Percentiles rank a stretch among this genome's conserved stretches.
Conservation (phyloP, 2,329 filamentous ascomycete genomes). For the Chaetomiaceae sp. region DNA sequence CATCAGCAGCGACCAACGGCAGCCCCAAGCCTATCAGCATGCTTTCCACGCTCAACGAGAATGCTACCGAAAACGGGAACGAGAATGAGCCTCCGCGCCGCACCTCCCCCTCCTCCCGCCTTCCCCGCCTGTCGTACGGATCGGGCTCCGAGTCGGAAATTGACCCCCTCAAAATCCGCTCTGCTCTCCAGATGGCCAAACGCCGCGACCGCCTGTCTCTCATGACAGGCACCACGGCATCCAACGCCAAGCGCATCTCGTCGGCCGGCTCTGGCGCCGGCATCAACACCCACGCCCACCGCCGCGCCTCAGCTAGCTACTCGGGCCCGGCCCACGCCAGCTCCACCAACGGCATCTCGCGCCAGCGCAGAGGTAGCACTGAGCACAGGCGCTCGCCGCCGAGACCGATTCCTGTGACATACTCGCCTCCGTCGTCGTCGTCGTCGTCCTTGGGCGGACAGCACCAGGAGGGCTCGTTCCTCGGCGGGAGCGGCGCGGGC, state of each 20-base stretch:
- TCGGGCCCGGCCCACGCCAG: slow-evolving; percentile 38
- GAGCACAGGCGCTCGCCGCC: slow-evolving; percentile 51
- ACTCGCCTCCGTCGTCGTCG: slow-evolving; percentile 38
- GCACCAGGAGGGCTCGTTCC: slow-evolving; percentile 17
- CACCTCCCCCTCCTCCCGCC: slow-evolving; percentile 11
- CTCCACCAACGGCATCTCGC: slow-evolving; percentile 51
- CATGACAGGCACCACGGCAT: slow-evolving; percentile 34
- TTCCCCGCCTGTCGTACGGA: slow-evolving; percentile 21
- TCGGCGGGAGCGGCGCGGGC: slow-evolving; percentile 6
- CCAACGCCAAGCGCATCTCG: slow-evolving; percentile 41
- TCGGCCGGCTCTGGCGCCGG: slow-evolving; percentile 36
- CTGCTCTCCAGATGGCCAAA: slow-evolving; percentile 50
- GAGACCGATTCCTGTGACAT: slow-evolving; percentile 35
- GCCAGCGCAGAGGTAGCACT: slow-evolving; percentile 46
- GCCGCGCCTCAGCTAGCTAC: slow-evolving; percentile 35
- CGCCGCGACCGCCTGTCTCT: slow-evolving; percentile 39
- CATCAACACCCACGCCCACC: slow-evolving; percentile 25
- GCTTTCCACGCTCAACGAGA: slow-evolving; percentile 43
- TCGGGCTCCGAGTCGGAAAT: slow-evolving; percentile 44
- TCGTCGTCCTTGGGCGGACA: not conserved
- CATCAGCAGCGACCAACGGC: slow-evolving; percentile 29
- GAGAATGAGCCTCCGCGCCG: slow-evolving; percentile 31
- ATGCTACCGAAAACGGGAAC: slow-evolving; percentile 38
- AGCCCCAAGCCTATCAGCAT: slow-evolving; percentile 33
- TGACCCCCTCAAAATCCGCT: slow-evolving; percentile 51